phyloP scores from a whole-genome alignment of 305 asterid genomes.

The Coffea humblotiana region DNA sequence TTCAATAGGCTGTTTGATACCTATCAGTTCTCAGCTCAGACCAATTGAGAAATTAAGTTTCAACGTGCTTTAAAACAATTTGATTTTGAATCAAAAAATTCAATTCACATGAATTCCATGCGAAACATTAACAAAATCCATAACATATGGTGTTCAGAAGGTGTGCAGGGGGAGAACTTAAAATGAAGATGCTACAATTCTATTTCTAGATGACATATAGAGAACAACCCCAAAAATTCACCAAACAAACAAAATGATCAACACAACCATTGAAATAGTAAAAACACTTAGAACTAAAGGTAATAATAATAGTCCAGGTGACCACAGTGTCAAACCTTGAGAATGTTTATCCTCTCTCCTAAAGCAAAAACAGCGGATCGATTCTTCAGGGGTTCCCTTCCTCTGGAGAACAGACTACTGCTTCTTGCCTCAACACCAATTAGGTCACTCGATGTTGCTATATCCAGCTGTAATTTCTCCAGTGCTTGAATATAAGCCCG shows the following conservation, averaged over 20 bases:
- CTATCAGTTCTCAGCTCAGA: not conserved
- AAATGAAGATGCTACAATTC: not conserved
- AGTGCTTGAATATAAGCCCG: constrained; percentile 98
- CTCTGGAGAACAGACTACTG: constrained; percentile 85
- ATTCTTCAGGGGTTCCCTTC: constrained; percentile 97
- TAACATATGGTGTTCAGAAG: no score
- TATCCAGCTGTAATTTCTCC: constrained; percentile 96
- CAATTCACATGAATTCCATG: not conserved
- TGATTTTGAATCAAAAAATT: not conserved
- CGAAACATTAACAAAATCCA: no score
- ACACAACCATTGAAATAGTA: not conserved
- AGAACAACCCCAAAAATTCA: not conserved
- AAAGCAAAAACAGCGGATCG: constrained; percentile 97
- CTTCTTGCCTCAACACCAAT: constrained; percentile 97
- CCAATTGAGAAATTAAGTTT: not conserved
- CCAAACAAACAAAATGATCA: not conserved
- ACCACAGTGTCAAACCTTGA: constrained; percentile 60
- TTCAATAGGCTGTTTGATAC: not conserved
- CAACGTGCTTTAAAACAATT: not conserved
- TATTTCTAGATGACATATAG: not conserved
- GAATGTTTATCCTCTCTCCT: constrained; percentile 95
- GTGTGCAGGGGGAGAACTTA: no score
- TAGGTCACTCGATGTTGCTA: constrained; percentile 93
- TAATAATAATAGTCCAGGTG: constrained; percentile 2
- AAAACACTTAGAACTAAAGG: not conserved